A percentile compares a stretch with the other conserved stretches of the same genome.
Conservation (phyloP, 23 red algal species). For the Pyropia haitanensis region DNA sequence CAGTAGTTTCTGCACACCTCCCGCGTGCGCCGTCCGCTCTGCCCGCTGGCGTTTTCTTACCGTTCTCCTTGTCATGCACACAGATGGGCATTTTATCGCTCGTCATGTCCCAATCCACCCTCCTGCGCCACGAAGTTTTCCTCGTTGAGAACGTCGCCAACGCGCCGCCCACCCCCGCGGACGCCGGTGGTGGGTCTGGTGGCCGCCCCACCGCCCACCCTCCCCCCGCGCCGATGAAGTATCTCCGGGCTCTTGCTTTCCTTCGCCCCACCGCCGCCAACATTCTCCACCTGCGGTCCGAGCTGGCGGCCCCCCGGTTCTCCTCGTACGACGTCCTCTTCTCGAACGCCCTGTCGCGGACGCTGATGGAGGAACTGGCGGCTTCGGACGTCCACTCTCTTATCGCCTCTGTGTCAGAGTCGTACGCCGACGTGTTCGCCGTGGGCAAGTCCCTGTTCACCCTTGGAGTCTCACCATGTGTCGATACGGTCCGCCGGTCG, state of each 20-base stretch:
- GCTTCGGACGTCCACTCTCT: constrained; percentile 63
- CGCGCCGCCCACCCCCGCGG: too few relatives aligned
- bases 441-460: constrained; percentile 41
- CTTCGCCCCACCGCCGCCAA: constrained; percentile 78
- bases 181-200: too few relatives aligned
- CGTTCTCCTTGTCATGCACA: too few relatives aligned
- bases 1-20: too few relatives aligned
- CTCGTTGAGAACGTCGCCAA: constrained; percentile 39
- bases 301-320: constrained; percentile 66
- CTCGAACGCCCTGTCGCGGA: constrained; percentile 66
- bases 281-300: constrained; percentile 43
- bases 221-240: constrained; percentile 19
- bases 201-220: neutral
- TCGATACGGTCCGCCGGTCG: constrained; percentile 14
- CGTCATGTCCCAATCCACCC: constrained; percentile 28
- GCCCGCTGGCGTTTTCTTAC: too few relatives aligned
- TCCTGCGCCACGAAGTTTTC: constrained; percentile 47
- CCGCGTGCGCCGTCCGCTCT: too few relatives aligned
- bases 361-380: constrained; percentile 87
- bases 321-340: constrained; percentile 66
- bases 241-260: constrained; percentile 65
- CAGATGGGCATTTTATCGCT: constrained; percentile 15
- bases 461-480: constrained; percentile 52
- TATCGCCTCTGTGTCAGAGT: constrained; percentile 68
- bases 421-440: constrained; percentile 67